Conservation (phyloP, 768 basidiomycete genomes). For the Leucocoprinus leucothites region DNA sequence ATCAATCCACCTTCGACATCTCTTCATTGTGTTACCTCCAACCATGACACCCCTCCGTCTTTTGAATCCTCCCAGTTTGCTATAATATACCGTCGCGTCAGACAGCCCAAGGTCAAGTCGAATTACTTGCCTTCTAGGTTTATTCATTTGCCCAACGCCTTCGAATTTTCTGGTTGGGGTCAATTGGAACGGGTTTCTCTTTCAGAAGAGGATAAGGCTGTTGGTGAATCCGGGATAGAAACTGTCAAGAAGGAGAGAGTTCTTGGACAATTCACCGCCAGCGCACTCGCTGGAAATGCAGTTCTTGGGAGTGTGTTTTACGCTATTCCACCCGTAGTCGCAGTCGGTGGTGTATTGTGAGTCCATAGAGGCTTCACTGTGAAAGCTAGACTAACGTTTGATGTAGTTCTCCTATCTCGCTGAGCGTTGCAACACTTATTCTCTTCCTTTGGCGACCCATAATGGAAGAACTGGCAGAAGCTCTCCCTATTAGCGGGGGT, state of each 20-base stretch:
- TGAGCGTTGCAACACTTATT: slow-evolving; percentile 59
- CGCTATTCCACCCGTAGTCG: slow-evolving; percentile 62
- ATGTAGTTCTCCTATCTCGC: slow-evolving; percentile 62
- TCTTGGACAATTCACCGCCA: slow-evolving; percentile 63
- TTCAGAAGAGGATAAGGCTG: slow-evolving; percentile 34
- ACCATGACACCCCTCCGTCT: slow-evolving; percentile 31
- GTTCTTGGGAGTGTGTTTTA: slow-evolving; percentile 70
- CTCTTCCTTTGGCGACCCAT: slow-evolving; percentile 73
- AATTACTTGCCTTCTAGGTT: slow-evolving; percentile 54
- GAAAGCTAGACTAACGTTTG: background rate
- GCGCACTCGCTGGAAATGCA: slow-evolving; percentile 65
- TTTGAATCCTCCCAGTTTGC: slow-evolving; percentile 50
- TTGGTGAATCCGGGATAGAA: slow-evolving; percentile 29
- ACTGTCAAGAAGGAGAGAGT: slow-evolving; percentile 30
- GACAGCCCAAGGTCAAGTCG: slow-evolving; percentile 36
- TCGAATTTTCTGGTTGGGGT: slow-evolving; percentile 77
- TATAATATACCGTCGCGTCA: slow-evolving; percentile 59
- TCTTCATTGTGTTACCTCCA: background rate
- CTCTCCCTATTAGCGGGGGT: slow-evolving; percentile 66
- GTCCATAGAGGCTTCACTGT: slow-evolving; percentile 21
- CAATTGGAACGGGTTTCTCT: slow-evolving; percentile 46
- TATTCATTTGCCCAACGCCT: slow-evolving; percentile 56
- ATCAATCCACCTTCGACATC: background rate
- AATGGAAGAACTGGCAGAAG: slow-evolving; percentile 69
- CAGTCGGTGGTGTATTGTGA: slow-evolving; percentile 60